phyloP scores from a whole-genome alignment of 495 filamentous ascomycete genomes.

The Alectoria sarmentosa region DNA sequence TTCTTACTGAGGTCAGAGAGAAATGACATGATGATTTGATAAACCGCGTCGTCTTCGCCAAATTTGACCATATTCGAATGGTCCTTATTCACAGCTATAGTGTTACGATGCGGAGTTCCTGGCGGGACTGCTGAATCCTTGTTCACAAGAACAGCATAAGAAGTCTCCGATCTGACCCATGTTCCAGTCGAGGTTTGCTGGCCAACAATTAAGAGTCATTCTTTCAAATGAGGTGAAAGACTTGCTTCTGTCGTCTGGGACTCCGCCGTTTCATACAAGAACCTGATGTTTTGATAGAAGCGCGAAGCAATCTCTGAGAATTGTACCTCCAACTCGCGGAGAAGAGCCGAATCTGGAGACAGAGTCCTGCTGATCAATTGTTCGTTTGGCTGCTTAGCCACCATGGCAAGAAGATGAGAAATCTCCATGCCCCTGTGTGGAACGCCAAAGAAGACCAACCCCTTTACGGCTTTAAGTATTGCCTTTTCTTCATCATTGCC shows the following conservation, averaged over 20 bases:
- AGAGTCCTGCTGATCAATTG: not conserved
- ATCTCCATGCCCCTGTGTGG: not conserved
- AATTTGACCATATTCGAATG: slow-evolving; percentile 3
- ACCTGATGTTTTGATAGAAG: not conserved
- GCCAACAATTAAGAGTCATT: not conserved
- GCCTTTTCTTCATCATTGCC: not conserved
- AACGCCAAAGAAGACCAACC: not conserved
- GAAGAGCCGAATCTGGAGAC: not conserved
- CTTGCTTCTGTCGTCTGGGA: not conserved
- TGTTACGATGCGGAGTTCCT: not conserved
- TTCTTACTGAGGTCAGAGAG: not conserved
- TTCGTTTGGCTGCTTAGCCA: not conserved
- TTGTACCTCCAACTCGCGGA: not conserved
- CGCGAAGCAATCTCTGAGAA: not conserved
- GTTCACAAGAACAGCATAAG: not conserved
- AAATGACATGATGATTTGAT: not conserved
- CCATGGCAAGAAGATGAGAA: not conserved
- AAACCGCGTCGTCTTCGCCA: not conserved
- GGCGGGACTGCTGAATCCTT: not conserved
- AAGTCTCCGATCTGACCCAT: not conserved
- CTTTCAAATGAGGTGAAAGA: not conserved
- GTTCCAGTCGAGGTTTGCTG: not conserved
- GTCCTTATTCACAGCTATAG: not conserved
- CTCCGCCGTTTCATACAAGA: not conserved
- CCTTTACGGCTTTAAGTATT: not conserved